phyloP scores from a whole-genome alignment of 768 basidiomycete species.

The Suillus occidentalis region DNA sequence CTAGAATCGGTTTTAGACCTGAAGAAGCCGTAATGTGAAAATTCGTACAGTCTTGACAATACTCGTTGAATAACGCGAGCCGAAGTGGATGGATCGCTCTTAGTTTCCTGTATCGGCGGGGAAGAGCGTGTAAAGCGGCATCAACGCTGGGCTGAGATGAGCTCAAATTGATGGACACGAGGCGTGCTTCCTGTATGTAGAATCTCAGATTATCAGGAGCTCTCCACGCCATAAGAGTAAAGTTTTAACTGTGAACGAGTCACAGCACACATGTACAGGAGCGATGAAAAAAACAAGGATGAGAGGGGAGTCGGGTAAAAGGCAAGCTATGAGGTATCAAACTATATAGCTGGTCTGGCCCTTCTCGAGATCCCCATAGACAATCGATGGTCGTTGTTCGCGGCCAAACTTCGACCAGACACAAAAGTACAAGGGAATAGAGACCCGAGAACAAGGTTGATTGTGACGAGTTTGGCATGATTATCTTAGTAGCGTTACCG shows the following conservation, averaged over 20 bases:
- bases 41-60: background rate
- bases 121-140: constrained; percentile 34
- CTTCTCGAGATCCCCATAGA: background rate
- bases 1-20: constrained; percentile 25
- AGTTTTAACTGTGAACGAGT: background rate
- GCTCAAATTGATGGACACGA: constrained; percentile 43
- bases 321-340: background rate
- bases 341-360: background rate
- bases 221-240: constrained; percentile 25
- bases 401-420: background rate
- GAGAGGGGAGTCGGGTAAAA: background rate
- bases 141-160: constrained; percentile 36
- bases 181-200: constrained; percentile 47
- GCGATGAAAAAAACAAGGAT: too few species aligned
- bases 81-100: constrained; percentile 44
- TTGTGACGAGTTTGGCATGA: background rate
- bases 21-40: background rate
- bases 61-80: constrained; percentile 27
- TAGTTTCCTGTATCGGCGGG: constrained; percentile 52
- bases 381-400: background rate
- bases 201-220: constrained; percentile 44
- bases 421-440: background rate
- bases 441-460: background rate
- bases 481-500: background rate
- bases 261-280: background rate